A percentile compares a stretch with the other conserved stretches of the same genome.
phyloP scores from a whole-genome alignment of 768 basidiomycete genomes.

The Termitomyces sp. region DNA sequence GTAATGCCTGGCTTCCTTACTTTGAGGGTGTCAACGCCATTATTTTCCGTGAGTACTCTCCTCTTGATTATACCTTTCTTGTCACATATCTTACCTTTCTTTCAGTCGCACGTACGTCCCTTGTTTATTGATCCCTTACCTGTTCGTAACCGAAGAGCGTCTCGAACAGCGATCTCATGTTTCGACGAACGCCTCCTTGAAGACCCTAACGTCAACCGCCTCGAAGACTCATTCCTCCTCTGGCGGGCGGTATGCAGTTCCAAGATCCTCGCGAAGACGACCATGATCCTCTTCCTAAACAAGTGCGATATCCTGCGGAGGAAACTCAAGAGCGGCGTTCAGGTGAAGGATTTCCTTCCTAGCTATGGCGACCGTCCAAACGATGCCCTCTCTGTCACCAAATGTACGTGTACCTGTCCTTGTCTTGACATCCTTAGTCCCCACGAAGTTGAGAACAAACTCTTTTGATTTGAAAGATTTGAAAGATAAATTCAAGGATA shows the following conservation, averaged over 20 bases:
- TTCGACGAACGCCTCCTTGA: constrained; percentile 51
- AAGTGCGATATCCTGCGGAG: constrained; percentile 65
- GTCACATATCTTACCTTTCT: constrained; percentile 21
- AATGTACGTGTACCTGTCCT: constrained; percentile 43
- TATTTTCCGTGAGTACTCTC: constrained; percentile 62
- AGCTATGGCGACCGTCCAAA: constrained; percentile 66
- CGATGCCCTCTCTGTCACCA: constrained; percentile 48
- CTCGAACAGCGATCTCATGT: constrained; percentile 36
- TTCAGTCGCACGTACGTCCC: constrained; percentile 50
- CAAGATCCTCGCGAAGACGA: constrained; percentile 55
- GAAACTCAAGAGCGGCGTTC: constrained; percentile 37
- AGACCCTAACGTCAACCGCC: constrained; percentile 61
- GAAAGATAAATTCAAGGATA: constrained; percentile 46
- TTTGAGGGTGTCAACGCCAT: constrained; percentile 76
- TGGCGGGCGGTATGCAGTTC: constrained; percentile 66
- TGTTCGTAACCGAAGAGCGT: not conserved
- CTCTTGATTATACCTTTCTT: constrained; percentile 22
- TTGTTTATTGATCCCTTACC: not conserved
- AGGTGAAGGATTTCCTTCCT: constrained; percentile 53
- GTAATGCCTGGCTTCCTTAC: constrained; percentile 70
- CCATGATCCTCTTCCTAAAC: constrained; percentile 72
- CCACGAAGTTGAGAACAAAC: not conserved
- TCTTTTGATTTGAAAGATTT: constrained; percentile 38
- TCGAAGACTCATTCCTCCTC: constrained; percentile 71
- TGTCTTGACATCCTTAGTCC: not conserved